Conservation (phyloP, 2,329 filamentous ascomycete genomes). For the Alternaria arborescens region DNA sequence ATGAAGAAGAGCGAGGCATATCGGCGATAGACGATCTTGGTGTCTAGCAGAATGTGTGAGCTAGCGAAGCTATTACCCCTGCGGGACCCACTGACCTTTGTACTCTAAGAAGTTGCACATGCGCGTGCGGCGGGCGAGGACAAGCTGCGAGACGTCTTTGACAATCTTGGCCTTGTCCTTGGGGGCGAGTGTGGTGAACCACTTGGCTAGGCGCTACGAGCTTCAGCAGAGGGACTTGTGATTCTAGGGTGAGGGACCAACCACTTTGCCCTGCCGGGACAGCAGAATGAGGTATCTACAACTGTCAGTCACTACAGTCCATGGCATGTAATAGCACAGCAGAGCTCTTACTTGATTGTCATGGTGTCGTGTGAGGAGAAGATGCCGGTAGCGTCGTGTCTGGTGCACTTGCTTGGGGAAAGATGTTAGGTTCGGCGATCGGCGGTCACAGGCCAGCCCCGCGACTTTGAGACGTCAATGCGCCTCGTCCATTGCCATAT, state of each 20-base stretch:
- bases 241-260: constrained; percentile 62
- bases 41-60: constrained; percentile 68
- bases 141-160: constrained; percentile 98
- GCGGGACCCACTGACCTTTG: constrained; percentile 72
- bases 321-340: neutral
- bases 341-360: constrained; percentile 63
- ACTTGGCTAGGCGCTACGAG: constrained; percentile 91
- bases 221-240: constrained; percentile 41
- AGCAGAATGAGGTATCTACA: constrained; percentile 94
- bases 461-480: constrained; percentile 36
- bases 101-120: constrained; percentile 99
- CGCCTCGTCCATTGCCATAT: constrained; percentile 17
- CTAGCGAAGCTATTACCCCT: constrained; percentile 26
- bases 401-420: constrained; percentile 8
- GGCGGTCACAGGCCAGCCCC: constrained; percentile 31
- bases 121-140: constrained; percentile 91
- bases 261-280: constrained; percentile 98
- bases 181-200: constrained; percentile 97
- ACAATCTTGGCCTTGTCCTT: constrained; percentile 99
- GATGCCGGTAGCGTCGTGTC: constrained; percentile 18
- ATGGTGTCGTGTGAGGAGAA: constrained; percentile 47
- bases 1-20: constrained; percentile 99
- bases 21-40: constrained; percentile 97
- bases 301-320: constrained; percentile 10
- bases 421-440: constrained; percentile 24